Conservation (phyloP, 2,329 filamentous ascomycete species). For the Paracoccidioides lutzii region DNA sequence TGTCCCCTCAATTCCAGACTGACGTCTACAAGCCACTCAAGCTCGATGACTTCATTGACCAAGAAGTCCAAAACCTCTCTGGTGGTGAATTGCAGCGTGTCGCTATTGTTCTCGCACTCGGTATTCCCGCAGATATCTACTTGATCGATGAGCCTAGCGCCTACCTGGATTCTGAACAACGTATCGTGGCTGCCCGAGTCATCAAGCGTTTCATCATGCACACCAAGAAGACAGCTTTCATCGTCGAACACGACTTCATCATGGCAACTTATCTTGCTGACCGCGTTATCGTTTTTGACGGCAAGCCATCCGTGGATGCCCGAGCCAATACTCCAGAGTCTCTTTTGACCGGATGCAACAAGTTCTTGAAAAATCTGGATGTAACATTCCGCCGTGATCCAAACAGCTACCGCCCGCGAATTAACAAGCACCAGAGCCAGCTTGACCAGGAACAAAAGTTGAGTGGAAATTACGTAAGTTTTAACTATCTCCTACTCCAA, state of each 20-base stretch:
- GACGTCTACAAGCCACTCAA: conserved; percentile 99
- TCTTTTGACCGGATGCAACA: conserved; percentile 88
- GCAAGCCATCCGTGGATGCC: conserved; percentile 74
- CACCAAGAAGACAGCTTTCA: conserved; percentile 97
- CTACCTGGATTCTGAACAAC: conserved; percentile 97
- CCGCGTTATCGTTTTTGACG: conserved; percentile 97
- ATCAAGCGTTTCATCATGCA: conserved; percentile 99
- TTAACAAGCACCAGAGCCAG: conserved; percentile 95
- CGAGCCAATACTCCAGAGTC: conserved; percentile 85
- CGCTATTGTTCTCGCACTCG: conserved; percentile 91
- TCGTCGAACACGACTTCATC: conserved; percentile 99
- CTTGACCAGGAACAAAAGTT: conserved; percentile 97
- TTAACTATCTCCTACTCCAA: not conserved
- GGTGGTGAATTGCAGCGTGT: conserved; percentile 99
- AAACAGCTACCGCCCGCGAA: conserved; percentile 88
- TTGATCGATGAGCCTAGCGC: conserved; percentile 95
- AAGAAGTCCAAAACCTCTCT: conserved; percentile 97
- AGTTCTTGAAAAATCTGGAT: conserved; percentile 89
- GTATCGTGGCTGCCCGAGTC: conserved; percentile 91
- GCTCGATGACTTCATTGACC: conserved; percentile 97
- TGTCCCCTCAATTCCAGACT: conserved; percentile 96
- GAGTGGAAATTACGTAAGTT: conserved; percentile 73
- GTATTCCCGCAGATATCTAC: conserved; percentile 93
- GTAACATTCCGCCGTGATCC: conserved; percentile 98
- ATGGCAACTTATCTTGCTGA: conserved; percentile 79